phyloP scores from a whole-genome alignment of 2,329 filamentous ascomycete species.

The Emmonsia crescens region DNA sequence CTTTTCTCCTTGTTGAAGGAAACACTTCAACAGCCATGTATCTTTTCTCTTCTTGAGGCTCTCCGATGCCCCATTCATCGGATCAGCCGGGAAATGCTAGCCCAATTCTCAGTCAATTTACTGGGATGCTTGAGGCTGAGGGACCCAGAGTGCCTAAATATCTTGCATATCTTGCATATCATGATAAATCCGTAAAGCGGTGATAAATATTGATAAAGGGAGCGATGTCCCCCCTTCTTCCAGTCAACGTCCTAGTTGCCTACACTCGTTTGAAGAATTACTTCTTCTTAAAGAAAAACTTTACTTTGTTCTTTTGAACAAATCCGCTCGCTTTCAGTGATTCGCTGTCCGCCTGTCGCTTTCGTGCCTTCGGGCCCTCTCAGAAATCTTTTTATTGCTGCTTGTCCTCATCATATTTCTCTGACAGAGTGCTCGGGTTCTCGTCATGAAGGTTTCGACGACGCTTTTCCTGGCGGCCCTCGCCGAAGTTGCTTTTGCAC shows the following conservation, averaged over 20 bases:
- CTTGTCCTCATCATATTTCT: background rate
- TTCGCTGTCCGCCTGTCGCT: background rate
- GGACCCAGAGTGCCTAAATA: background rate
- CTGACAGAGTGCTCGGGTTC: background rate
- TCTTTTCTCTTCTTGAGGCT: background rate
- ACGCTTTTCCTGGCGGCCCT: constrained; percentile 1
- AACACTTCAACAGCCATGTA: background rate
- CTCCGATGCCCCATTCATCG: background rate
- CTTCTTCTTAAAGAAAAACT: background rate
- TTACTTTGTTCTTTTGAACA: background rate
- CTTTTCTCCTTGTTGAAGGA: background rate
- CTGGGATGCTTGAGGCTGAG: background rate
- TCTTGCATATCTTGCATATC: background rate
- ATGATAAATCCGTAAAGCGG: background rate
- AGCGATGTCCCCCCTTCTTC: background rate
- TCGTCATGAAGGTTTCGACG: background rate
- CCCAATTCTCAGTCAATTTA: background rate
- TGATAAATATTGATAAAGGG: background rate
- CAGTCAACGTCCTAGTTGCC: background rate
- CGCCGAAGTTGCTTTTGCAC: background rate
- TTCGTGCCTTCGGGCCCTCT: background rate
- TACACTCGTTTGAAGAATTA: background rate
- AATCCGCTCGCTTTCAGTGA: constrained; percentile 2
- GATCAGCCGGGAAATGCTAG: background rate
- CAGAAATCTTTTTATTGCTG: background rate